phyloP scores from a whole-genome alignment of 306 rosid genomes.

The Rosa multiflora region DNA sequence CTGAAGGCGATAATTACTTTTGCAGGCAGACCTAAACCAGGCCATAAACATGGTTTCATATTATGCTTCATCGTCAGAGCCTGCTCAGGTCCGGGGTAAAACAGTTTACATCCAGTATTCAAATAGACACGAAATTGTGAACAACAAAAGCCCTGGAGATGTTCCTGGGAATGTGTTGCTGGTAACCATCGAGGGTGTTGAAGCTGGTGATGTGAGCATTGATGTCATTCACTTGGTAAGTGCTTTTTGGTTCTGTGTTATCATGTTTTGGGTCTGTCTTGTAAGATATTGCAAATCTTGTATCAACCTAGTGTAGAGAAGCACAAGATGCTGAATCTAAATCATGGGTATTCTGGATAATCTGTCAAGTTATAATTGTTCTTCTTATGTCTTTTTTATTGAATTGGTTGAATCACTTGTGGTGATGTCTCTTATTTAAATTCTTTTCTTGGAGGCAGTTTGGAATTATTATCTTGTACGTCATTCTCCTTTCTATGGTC shows the following conservation, averaged over 20 bases:
- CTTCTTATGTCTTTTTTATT: slow-evolving; percentile 27
- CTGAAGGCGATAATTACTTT: slow-evolving; percentile 18
- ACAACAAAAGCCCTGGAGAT: slow-evolving; percentile 94
- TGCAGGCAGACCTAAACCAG: slow-evolving; percentile 81
- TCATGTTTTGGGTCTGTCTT: slow-evolving; percentile 8
- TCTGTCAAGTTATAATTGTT: not conserved
- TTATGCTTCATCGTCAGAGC: slow-evolving; percentile 90
- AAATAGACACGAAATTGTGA: slow-evolving; percentile 86
- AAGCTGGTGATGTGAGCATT: slow-evolving; percentile 94
- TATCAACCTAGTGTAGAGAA: not conserved
- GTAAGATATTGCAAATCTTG: slow-evolving; percentile 9
- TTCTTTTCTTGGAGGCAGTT: slow-evolving; percentile 84
- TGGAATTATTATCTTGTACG: slow-evolving; percentile 82
- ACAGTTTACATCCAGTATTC: slow-evolving; percentile 92
- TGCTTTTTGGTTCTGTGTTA: slow-evolving; percentile 14
- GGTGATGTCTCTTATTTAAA: slow-evolving; percentile 73
- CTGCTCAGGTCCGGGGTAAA: slow-evolving; percentile 89
- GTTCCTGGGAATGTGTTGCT: slow-evolving; percentile 90
- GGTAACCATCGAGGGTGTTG: slow-evolving; percentile 90
- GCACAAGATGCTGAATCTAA: not conserved
- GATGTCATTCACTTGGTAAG: slow-evolving; percentile 90
- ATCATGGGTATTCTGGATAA: not conserved
- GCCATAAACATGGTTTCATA: slow-evolving; percentile 93
- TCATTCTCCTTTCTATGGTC: slow-evolving; percentile 82
- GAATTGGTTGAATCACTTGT: slow-evolving; percentile 59